Evolutionary conservation across 331 rosid genomes (phyloP).

Genomic region (Phaseolus coccineus): DNA sequence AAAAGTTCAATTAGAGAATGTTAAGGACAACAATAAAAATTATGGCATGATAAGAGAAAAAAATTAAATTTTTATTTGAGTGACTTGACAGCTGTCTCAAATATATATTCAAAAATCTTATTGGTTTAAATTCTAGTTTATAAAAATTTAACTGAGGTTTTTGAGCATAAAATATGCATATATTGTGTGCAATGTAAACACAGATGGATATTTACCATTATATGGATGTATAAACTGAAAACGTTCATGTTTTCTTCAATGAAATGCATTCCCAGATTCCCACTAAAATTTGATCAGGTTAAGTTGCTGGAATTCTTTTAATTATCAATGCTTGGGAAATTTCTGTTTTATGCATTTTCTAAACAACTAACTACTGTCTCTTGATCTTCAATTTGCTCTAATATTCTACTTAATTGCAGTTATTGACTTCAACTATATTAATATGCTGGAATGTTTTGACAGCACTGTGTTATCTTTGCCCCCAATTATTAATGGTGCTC

Average conservation of each 20-base stretch:
- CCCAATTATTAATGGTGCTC: conserved; percentile 95
- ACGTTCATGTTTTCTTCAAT: conserved; percentile 11
- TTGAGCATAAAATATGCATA: background rate
- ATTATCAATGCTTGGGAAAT: conserved; percentile 2
- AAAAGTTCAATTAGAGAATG: background rate
- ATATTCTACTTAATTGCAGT: conserved; percentile 5
- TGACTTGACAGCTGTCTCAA: background rate
- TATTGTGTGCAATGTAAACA: background rate
- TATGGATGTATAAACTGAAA: background rate
- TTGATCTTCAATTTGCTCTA: conserved; percentile 1
- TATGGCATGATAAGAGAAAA: background rate
- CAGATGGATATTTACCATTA: background rate
- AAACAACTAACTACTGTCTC: background rate
- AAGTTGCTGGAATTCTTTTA: conserved; percentile 31
- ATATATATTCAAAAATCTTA: conserved; percentile 3
- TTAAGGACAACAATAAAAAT: background rate
- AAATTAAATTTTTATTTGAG: background rate
- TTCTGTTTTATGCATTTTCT: conserved; percentile 10
- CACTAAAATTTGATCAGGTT: conserved; percentile 12
- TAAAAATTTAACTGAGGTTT: conserved; percentile 19
- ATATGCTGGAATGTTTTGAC: conserved; percentile 44
- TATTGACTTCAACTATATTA: conserved; percentile 37
- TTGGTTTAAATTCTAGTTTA: background rate
- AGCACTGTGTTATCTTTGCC: conserved; percentile 94
- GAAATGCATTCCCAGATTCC: conserved; percentile 11